phyloP scores from a whole-genome alignment of 23 red algal genomes.

The Gracilaria caudata region DNA sequence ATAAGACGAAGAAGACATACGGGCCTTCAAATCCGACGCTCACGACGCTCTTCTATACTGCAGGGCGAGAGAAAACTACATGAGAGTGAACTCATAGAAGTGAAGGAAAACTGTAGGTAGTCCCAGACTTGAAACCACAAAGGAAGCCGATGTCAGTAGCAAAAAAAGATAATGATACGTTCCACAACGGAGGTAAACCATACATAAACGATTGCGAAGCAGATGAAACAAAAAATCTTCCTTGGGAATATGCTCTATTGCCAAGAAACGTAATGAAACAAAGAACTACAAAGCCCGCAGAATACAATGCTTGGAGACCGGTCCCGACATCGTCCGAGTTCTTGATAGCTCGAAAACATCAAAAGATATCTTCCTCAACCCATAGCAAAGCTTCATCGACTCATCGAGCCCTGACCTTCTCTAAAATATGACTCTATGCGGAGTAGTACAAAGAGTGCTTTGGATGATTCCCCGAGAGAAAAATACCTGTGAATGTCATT shows the following conservation, averaged over 20 bases:
- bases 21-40: slow-evolving; percentile 18
- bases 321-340: background rate
- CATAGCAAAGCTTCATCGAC: background rate
- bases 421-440: background rate
- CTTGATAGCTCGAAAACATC: background rate
- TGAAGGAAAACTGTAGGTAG: slow-evolving; percentile 24
- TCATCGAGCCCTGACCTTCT: background rate
- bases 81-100: background rate
- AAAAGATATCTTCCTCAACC: background rate
- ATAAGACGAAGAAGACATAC: slow-evolving; percentile 11
- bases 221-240: slow-evolving; percentile 19
- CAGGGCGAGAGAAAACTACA: slow-evolving; percentile 26
- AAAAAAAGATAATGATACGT: slow-evolving; percentile 33
- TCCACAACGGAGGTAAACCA: slow-evolving; percentile 24
- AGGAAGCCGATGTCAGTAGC: slow-evolving; percentile 32
- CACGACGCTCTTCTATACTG: slow-evolving; percentile 7
- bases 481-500: slow-evolving; percentile 31
- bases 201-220: slow-evolving; percentile 23
- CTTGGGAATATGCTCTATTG: slow-evolving; percentile 19
- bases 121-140: slow-evolving; percentile 43
- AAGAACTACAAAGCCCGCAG: slow-evolving; percentile 18
- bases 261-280: slow-evolving; percentile 37
- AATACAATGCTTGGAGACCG: background rate
- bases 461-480: background rate
- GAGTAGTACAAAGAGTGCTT: slow-evolving; percentile 1